Evolutionary conservation across 2,329 filamentous ascomycete genomes (phyloP).

Genomic region (Chrysosporium queenslandicum): DNA sequence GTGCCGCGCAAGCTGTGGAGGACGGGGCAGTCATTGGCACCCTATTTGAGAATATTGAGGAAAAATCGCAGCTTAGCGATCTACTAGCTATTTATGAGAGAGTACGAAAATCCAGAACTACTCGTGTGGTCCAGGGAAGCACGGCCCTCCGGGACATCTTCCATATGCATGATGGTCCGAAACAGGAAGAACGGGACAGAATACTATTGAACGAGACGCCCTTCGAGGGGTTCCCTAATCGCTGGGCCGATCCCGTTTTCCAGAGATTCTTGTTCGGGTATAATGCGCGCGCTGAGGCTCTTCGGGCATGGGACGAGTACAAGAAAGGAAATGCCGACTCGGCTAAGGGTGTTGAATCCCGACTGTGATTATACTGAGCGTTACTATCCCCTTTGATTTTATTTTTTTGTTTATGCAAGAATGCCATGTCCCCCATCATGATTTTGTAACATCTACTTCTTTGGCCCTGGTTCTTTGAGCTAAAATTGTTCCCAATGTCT

Average conservation of each 20-base stretch:
- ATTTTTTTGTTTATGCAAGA: too few relatives aligned
- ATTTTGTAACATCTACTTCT: too few relatives aligned
- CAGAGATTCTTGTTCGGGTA: slow-evolving; percentile 35
- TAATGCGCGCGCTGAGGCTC: slow-evolving; percentile 19
- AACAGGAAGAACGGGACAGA: slow-evolving; percentile 46
- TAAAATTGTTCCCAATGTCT: too few relatives aligned
- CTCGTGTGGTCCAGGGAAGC: slow-evolving; percentile 50
- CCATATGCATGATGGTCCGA: slow-evolving; percentile 49
- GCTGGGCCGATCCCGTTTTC: slow-evolving; percentile 36
- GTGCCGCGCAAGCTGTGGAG: slow-evolving; percentile 26
- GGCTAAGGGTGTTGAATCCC: background rate
- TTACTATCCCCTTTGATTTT: background rate
- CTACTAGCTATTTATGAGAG: slow-evolving; percentile 42
- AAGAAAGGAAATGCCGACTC: slow-evolving; percentile 8
- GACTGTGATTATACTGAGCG: background rate
- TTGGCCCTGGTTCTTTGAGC: too few relatives aligned
- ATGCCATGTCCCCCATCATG: too few relatives aligned
- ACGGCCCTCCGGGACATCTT: slow-evolving; percentile 54
- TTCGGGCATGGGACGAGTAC: slow-evolving; percentile 13
- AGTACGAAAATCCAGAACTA: slow-evolving; percentile 49
- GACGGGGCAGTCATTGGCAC: slow-evolving; percentile 25
- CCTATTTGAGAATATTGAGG: slow-evolving; percentile 18
- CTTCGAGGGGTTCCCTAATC: slow-evolving; percentile 34
- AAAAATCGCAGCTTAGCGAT: slow-evolving; percentile 15
- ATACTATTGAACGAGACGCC: slow-evolving; percentile 33